Conservation (phyloP, 1,139 yeast species). For the Kodamaea arcana region DNA sequence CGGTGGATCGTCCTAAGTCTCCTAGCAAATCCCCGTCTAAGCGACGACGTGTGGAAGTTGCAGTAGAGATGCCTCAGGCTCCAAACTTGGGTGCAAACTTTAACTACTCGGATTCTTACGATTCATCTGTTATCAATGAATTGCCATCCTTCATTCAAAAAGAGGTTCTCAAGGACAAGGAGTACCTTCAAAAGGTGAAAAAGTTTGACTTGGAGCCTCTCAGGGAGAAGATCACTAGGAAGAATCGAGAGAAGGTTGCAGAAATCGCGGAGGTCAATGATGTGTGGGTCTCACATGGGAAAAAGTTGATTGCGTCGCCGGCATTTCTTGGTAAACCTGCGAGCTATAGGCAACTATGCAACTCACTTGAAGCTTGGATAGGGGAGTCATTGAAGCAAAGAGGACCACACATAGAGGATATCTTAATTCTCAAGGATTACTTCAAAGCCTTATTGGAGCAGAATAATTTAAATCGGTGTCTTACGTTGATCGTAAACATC, state of each 20-base stretch:
- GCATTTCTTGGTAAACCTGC: slow-evolving; percentile 30
- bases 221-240: slow-evolving; percentile 27
- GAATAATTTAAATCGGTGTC: slow-evolving; percentile 18
- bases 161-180: slow-evolving; percentile 40
- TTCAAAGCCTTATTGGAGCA: slow-evolving; percentile 18
- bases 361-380: slow-evolving; percentile 48
- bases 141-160: slow-evolving; percentile 42
- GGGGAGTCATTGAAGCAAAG: slow-evolving; percentile 32
- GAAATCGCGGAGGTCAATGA: slow-evolving; percentile 20
- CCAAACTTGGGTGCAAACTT: slow-evolving; percentile 7
- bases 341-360: slow-evolving; percentile 31
- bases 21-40: slow-evolving; percentile 16
- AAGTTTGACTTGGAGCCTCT: slow-evolving; percentile 26
- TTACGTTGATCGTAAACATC: slow-evolving; percentile 20
- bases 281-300: slow-evolving; percentile 25
- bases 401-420: slow-evolving; percentile 62
- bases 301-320: slow-evolving; percentile 23
- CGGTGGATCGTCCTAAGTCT: slow-evolving; percentile 31
- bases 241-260: slow-evolving; percentile 13
- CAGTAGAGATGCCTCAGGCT: slow-evolving; percentile 6
- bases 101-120: slow-evolving; percentile 25
- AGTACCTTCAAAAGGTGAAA: slow-evolving; percentile 24
- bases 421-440: slow-evolving; percentile 32
- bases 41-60: slow-evolving; percentile 5
- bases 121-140: slow-evolving; percentile 41